Conservation (phyloP, 192 early-diverging fungal genomes). For the Coemansia sp. region DNA sequence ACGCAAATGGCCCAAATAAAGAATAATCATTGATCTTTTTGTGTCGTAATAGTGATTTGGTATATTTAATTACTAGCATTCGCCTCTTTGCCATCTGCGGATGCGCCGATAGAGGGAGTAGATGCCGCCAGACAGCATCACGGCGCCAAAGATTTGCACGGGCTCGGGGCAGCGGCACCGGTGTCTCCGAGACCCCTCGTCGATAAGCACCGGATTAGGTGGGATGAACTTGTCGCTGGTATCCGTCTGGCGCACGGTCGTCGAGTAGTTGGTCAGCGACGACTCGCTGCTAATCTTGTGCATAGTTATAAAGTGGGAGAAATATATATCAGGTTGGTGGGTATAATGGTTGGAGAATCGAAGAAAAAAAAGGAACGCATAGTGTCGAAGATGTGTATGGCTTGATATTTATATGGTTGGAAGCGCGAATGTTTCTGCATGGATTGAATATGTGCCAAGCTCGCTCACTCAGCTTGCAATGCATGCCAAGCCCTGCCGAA, state of each 20-base stretch:
- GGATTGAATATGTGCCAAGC: neutral
- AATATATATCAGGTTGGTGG: neutral
- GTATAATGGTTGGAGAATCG: neutral
- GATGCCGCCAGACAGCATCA: constrained; percentile 18
- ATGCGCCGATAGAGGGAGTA: constrained; percentile 24
- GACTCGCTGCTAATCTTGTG: neutral
- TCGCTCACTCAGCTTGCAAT: neutral
- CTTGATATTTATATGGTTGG: too few relatives aligned
- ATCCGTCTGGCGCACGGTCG: constrained; percentile 1
- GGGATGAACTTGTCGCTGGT: neutral
- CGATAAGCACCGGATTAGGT: neutral
- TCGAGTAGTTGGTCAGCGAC: neutral
- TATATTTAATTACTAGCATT: neutral
- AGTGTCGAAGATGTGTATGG: too few relatives aligned
- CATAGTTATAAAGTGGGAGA: too few relatives aligned
- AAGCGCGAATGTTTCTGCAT: too few relatives aligned
- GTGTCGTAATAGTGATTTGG: too few relatives aligned
- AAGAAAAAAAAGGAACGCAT: neutral
- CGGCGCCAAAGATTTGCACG: constrained; percentile 7
- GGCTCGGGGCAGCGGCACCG: neutral
- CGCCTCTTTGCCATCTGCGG: constrained; percentile 27
- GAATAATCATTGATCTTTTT: too few relatives aligned
- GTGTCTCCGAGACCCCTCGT: neutral
- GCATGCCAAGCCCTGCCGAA: neutral
- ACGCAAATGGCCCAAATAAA: too few relatives aligned